These are phyloP conservation scores for Fagopyrum esculentum DNA, from an alignment of 148 eudicot species.

Conservation along the genomic window DNA sequence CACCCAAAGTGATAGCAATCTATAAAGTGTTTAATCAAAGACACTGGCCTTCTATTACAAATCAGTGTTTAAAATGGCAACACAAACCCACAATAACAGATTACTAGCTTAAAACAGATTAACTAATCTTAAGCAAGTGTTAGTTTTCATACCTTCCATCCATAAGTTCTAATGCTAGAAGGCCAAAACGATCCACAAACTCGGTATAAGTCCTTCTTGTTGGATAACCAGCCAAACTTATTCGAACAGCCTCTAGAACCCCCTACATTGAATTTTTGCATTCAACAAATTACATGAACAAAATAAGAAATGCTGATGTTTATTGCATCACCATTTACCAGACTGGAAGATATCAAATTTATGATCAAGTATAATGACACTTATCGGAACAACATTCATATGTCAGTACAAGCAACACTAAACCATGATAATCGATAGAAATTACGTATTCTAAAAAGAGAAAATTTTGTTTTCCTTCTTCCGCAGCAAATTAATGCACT, in stretches of 20 bases:
- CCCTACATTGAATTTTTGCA: constrained; percentile 43
- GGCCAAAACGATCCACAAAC: constrained; percentile 93
- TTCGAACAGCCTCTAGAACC: constrained; percentile 91
- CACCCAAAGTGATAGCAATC: background rate
- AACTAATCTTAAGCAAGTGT: background rate
- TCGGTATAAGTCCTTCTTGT: constrained; percentile 83
- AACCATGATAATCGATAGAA: too few species aligned
- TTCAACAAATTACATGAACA: background rate
- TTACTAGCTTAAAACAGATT: background rate
- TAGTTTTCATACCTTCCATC: constrained; percentile 53
- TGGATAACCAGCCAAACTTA: constrained; percentile 98
- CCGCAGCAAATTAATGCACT: background rate
- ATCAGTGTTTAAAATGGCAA: background rate
- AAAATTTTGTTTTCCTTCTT: background rate
- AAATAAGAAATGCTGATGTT: background rate
- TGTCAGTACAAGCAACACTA: too few species aligned
- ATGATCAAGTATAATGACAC: background rate
- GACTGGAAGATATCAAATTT: background rate
- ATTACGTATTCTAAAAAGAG: too few species aligned
- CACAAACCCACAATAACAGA: background rate
- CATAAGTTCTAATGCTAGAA: constrained; percentile 59
- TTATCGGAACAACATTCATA: background rate
- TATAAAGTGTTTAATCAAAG: background rate
- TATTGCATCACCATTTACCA: background rate
- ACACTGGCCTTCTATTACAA: background rate